phyloP scores from a whole-genome alignment of 140 eudicot genomes.

The Stevia rebaudiana region DNA sequence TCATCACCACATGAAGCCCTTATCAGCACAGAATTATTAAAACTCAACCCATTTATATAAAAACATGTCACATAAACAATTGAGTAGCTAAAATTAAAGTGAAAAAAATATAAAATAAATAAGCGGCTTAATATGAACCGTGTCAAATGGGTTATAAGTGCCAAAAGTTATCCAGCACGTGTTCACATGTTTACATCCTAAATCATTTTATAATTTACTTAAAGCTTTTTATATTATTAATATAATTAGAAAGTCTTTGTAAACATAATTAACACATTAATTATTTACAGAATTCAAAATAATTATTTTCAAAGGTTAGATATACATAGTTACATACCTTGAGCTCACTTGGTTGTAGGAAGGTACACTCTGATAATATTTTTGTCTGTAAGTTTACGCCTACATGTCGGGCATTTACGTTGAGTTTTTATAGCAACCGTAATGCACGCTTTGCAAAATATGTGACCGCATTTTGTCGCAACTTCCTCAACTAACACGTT shows the following conservation, averaged over 20 bases:
- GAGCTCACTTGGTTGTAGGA: constrained; percentile 47
- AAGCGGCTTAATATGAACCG: no score
- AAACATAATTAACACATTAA: neutral
- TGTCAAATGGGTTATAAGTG: neutral
- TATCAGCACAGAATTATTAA: neutral
- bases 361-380: constrained; percentile 71
- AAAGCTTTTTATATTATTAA: no score
- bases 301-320: neutral
- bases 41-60: neutral
- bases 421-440: constrained; percentile 54
- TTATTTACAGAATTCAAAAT: neutral
- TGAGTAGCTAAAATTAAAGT: neutral
- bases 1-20: constrained; percentile 7
- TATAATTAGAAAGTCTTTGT: no score
- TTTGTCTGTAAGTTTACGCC: constrained; percentile 55
- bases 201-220: no score
- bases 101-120: no score
- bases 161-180: neutral
- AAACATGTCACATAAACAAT: neutral
- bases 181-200: no score
- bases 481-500: constrained; percentile 66
- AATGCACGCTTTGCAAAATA: constrained; percentile 81
- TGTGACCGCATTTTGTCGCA: constrained; percentile 93
- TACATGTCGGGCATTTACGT: constrained; percentile 78
- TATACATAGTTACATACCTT: constrained; percentile 31